Evolutionary conservation across 371 early-diverging fungal species (phyloP).

Genomic region (Mortierella sp.): DNA sequence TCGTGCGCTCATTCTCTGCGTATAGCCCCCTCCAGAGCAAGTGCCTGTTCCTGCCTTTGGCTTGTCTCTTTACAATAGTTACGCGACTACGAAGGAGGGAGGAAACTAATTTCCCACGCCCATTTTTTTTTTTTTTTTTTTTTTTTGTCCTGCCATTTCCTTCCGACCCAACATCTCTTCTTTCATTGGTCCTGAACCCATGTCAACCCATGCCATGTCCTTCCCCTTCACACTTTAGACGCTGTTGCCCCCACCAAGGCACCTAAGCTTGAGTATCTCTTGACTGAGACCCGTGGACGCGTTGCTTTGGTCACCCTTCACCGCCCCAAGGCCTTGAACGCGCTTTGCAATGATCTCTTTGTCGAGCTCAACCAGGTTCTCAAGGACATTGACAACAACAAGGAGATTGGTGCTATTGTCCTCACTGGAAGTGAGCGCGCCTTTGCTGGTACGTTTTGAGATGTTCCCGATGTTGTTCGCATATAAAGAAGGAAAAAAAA

Average conservation of each 20-base stretch:
- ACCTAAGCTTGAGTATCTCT: conserved; percentile 70
- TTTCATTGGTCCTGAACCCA: background rate
- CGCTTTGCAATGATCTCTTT: conserved; percentile 93
- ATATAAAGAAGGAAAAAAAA: background rate
- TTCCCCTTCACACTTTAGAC: conserved; percentile 32
- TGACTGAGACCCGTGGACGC: conserved; percentile 82
- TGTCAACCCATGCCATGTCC: conserved; percentile 1
- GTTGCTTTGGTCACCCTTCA: conserved; percentile 92
- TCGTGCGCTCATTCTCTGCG: conserved; percentile 44
- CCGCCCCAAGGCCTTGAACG: conserved; percentile 97
- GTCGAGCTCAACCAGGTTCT: conserved; percentile 93
- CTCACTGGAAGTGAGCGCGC: conserved; percentile 96
- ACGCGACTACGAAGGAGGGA: background rate
- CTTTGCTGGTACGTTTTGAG: conserved; percentile 85
- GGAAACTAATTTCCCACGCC: conserved; percentile 41
- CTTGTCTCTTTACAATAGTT: background rate
- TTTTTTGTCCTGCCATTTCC: background rate
- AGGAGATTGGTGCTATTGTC: conserved; percentile 89
- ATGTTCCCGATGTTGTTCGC: background rate
- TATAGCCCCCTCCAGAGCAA: conserved; percentile 41
- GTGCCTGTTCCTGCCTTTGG: conserved; percentile 3
- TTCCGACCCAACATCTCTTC: background rate
- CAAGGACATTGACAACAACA: conserved; percentile 79
- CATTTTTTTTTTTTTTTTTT: background rate
- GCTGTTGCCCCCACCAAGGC: conserved; percentile 51